Base-by-base conservation (phyloP, 108 stramenopile species). In the Aurantiochytrium sp. region DNA sequence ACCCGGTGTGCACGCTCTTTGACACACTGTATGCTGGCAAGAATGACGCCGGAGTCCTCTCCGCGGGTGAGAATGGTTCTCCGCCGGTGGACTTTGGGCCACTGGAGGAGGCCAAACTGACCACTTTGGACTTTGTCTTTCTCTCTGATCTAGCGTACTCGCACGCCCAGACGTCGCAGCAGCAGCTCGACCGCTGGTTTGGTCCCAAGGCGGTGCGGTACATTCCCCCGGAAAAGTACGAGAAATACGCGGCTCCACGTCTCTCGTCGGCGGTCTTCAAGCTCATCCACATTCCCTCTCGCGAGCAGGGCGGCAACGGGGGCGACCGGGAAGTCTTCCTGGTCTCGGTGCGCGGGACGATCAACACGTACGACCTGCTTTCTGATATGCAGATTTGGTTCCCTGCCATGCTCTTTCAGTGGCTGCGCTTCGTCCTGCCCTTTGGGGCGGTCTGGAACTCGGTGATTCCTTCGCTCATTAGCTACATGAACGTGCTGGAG, bases 331-430 rank as follows among this genome's bases (percentile, higher is more conserved):
- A 86, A 15, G 59, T 87, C 87, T 93, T 92, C 10, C 55, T 95
- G 34, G 87, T 96, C 54, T 55, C 90, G 37, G 94, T 96, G 55
- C 93, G 96, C 36, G 96, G 96, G 15, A 94, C 94, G 30, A 68
- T 89, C 52, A 95, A 94, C 65, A 86, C 89, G 17, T 95, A 91
- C 90, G 96, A 96, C 69, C 90, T 92, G 90, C 81, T 96, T 32
- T 89, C 92, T 3, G 94, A 96, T 87, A 88, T 91, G 42, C 95
- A 95, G 86, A 88, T 95, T 1, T 96, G 96, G 95, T 91, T 91
- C 22, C 90, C 94, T 5, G 92, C 94, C 42, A 92, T 86, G n/a
- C 89, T 96, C 34, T 90, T 93, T 42, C 96, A 96, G 87, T 36
- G 59, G 12, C 52, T 96, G 10, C 90, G 94, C 54, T 91, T 85